Base-by-base conservation (phyloP, 148 eudicot species). In the Rhododendron molle region DNA sequence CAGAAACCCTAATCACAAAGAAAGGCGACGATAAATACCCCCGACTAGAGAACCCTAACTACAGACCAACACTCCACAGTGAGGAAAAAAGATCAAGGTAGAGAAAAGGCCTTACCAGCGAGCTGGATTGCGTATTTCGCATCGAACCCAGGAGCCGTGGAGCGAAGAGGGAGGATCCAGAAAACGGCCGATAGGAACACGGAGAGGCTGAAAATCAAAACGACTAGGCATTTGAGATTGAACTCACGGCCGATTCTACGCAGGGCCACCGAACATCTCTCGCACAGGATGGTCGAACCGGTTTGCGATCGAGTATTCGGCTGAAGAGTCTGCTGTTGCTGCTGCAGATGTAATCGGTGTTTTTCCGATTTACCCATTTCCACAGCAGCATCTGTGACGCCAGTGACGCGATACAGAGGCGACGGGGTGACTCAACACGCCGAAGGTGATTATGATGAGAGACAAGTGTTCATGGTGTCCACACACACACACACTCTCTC, bases 301-400 rank as follows among this genome's bases (percentile, higher is more conserved):
- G 73, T 67, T 26, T 26, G 52, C 26, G 84, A 81, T 60, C 28
- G 32, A 67, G 26, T 36, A 56, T 12, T 15, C 16, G 49, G 36
- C 7, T 43, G 73, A 28, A 20, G 16, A 54, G 16, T 52, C 52
- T 52, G 89, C 84, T 86, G 88, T n/a, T 32, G 76, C 73, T 76
- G 44, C 18, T 89, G 88, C 62, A 89, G 90, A 54, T 86, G 82
- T 44, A 81, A 71, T 21, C 65, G 65, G 20, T 67, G 30, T 26
- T 67, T 26, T 62, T 83, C 50, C 69, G 78, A 46, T 83, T 91
- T 91, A 81, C 93, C 93, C 93, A 91, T 91, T 83, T 83, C 67
- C 85, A 86, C 81, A 86, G 90, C 73, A 9, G 30, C 93, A 89
- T 91, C 93, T 87, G 91, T 85, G 49, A 87, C 26, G 26, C 26